Evolutionary conservation across 371 early-diverging fungal genomes (phyloP).

Genomic region (Massospora cicadina): DNA sequence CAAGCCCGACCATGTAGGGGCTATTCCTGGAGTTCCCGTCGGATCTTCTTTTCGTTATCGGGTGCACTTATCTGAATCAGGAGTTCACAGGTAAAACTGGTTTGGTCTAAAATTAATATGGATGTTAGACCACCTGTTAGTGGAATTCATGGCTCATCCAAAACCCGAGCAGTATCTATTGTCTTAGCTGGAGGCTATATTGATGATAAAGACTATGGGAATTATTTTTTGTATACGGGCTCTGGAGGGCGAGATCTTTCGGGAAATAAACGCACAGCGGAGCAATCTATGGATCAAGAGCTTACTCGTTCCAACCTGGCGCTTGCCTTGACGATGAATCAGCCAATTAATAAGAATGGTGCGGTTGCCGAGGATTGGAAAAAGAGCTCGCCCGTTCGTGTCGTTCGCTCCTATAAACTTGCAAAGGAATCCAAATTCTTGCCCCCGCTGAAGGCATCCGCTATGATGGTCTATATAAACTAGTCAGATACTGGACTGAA

Average conservation of each 20-base stretch:
- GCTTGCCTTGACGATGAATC: conserved; percentile 33
- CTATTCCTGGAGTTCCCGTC: conserved; percentile 38
- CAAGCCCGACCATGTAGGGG: conserved; percentile 24
- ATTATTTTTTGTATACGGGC: conserved; percentile 34
- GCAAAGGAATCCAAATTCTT: conserved; percentile 21
- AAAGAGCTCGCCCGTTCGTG: conserved; percentile 32
- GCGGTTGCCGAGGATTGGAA: conserved; percentile 31
- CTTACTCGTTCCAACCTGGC: conserved; percentile 26
- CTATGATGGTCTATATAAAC: conserved; percentile 46
- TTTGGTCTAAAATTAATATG: background rate
- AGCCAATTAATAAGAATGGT: conserved; percentile 21
- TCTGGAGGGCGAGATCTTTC: conserved; percentile 26
- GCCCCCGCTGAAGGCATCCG: conserved; percentile 31
- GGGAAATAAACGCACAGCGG: conserved; percentile 23
- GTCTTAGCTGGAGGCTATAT: conserved; percentile 30
- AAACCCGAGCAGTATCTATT: conserved; percentile 28
- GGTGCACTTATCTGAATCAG: conserved; percentile 24
- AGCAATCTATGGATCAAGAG: conserved; percentile 26
- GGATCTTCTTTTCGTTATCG: conserved; percentile 30
- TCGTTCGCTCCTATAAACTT: conserved; percentile 27
- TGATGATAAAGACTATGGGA: conserved; percentile 34
- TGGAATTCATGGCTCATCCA: conserved; percentile 26
- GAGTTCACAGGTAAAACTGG: conserved; percentile 27
- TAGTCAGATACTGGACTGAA: conserved; percentile 38
- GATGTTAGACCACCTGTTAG: conserved; percentile 23